These are phyloP conservation scores for Dothistroma pini DNA, from an alignment of 2,329 filamentous ascomycete species.

Conservation along the genomic window DNA sequence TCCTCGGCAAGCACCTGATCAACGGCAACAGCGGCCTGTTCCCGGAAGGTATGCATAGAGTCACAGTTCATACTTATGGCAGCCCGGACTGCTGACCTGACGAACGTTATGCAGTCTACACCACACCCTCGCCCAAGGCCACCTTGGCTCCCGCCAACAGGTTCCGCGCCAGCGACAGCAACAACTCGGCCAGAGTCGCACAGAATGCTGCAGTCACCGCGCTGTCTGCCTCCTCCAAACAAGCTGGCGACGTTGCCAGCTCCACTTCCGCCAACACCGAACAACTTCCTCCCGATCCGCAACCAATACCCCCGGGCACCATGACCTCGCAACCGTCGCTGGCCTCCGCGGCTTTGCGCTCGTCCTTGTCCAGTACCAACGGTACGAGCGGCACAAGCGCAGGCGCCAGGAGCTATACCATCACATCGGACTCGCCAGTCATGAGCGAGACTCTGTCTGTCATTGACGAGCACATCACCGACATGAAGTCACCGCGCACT, in stretches of 20 bases:
- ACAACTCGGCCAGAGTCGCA: slow-evolving; percentile 13
- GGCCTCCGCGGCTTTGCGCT: slow-evolving; percentile 21
- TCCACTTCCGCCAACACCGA: slow-evolving; percentile 7
- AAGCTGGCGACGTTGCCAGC: slow-evolving; percentile 8
- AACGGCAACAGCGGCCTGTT: slow-evolving; percentile 76
- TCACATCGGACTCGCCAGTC: slow-evolving; percentile 55
- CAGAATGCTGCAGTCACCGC: slow-evolving; percentile 15
- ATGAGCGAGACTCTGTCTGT: slow-evolving; percentile 94
- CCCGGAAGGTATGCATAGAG: slow-evolving; percentile 64
- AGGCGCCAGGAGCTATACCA: slow-evolving; percentile 16
- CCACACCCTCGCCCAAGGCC: slow-evolving; percentile 37
- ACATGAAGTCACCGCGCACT: slow-evolving; percentile 60
- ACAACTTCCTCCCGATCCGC: slow-evolving; percentile 10
- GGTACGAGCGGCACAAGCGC: slow-evolving; percentile 6
- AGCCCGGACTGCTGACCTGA: slow-evolving; percentile 14
- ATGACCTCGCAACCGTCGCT: slow-evolving; percentile 12
- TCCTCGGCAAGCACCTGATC: slow-evolving; percentile 67
- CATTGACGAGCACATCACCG: slow-evolving; percentile 94
- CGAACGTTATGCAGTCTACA: slow-evolving; percentile 32
- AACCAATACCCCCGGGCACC: background rate
- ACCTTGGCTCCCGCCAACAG: slow-evolving; percentile 26
- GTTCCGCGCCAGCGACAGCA: slow-evolving; percentile 22
- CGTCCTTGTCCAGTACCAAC: slow-evolving; percentile 20
- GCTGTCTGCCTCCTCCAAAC: slow-evolving; percentile 14
- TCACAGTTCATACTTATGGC: background rate